Conservation (phyloP, 1,284 basidiomycete genomes). For the Cyathus pygmaeus region DNA sequence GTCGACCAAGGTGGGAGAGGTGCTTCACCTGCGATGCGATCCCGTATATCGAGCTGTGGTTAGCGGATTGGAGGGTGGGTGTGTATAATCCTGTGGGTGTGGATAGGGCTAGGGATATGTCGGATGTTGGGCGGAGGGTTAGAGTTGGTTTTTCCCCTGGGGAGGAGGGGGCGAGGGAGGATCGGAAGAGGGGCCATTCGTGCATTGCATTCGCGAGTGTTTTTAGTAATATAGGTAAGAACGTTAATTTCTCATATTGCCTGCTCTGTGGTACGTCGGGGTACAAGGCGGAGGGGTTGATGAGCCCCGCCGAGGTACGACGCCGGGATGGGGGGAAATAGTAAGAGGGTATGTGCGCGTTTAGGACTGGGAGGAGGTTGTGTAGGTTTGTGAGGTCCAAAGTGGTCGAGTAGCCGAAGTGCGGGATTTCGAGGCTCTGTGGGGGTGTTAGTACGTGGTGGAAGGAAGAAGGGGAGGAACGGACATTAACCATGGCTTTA, state of each 20-base stretch:
- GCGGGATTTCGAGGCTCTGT: conserved; percentile 79
- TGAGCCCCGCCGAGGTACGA: too few species aligned
- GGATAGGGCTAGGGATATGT: conserved; percentile 81
- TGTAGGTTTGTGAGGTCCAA: conserved; percentile 82
- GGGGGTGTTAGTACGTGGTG: too few species aligned
- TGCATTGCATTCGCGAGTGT: conserved; percentile 43
- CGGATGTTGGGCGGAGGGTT: conserved; percentile 74
- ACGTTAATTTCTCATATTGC: conserved; percentile 72
- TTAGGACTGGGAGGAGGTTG: conserved; percentile 70
- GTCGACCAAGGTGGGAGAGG: conserved; percentile 72
- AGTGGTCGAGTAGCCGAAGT: conserved; percentile 79
- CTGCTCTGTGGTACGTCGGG: conserved; percentile 51
- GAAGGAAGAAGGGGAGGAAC: conserved; percentile 12
- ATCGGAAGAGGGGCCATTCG: conserved; percentile 85
- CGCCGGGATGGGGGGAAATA: conserved; percentile 53
- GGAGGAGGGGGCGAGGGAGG: conserved; percentile 66
- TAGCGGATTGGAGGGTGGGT: conserved; percentile 77
- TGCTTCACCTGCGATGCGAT: conserved; percentile 73
- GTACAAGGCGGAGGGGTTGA: conserved; percentile 44
- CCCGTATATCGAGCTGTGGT: conserved; percentile 69
- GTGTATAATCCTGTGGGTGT: conserved; percentile 90
- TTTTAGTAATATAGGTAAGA: conserved; percentile 86
- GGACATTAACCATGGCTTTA: conserved; percentile 85
- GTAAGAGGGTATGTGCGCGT: conserved; percentile 69
- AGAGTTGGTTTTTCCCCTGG: conserved; percentile 63